These are phyloP conservation scores for Candida fluviatilis DNA, from an alignment of 805 yeast genomes.

Conservation along the genomic window DNA sequence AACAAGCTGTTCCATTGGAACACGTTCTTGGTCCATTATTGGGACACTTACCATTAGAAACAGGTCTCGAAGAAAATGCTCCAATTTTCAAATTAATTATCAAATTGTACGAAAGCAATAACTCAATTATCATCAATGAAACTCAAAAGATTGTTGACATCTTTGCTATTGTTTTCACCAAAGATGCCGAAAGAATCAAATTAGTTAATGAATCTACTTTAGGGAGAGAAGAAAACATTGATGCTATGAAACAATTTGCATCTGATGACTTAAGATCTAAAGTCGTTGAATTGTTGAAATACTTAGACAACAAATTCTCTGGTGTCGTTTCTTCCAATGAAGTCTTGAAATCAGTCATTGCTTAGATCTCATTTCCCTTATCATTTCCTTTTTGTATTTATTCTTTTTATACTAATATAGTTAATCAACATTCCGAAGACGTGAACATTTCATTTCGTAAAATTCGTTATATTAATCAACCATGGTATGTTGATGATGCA, in stretches of 20 bases:
- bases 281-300: constrained; percentile 69
- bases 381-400: background rate
- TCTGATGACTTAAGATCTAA: constrained; percentile 58
- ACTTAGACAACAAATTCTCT: constrained; percentile 58
- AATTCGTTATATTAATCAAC: background rate
- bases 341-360: constrained; percentile 41
- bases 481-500: background rate
- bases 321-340: constrained; percentile 58
- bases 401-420: background rate
- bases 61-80: constrained; percentile 88
- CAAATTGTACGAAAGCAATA: constrained; percentile 62
- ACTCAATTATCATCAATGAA: constrained; percentile 48
- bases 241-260: constrained; percentile 74
- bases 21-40: constrained; percentile 74
- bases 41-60: constrained; percentile 76
- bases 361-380: constrained; percentile 4
- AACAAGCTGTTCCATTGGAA: constrained; percentile 64
- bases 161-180: constrained; percentile 65
- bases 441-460: background rate
- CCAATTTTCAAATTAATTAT: constrained; percentile 81
- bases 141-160: constrained; percentile 64
- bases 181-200: constrained; percentile 71
- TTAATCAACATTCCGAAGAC: background rate
- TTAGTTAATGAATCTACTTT: constrained; percentile 69
- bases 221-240: constrained; percentile 82